Evolutionary conservation across 345 rosid genomes (phyloP), one percentile per base, ranked within the genome.

Genomic region (Mangifera indica): DNA sequence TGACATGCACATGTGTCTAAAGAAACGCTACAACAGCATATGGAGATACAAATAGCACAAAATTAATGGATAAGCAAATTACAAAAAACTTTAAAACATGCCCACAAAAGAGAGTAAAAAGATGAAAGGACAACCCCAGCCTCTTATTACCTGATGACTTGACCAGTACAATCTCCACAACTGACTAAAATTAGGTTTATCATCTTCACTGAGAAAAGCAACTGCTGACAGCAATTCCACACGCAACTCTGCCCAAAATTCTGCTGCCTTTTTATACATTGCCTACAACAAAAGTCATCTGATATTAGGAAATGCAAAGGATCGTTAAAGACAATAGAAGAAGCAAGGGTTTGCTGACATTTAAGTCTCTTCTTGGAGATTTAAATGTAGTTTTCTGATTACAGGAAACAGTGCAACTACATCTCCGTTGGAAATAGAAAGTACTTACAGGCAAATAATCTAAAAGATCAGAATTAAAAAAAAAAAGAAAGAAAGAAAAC

Each of bases 141-240:
- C n/a, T 73, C 66, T 60, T 21, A 57, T 61, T 80, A 91, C 98
- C 97, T 95, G 99, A 82, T 95, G 99, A 81, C 98, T 87, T 66
- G 99, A 90, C 99, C 99, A 95, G 81, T 95, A 95, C 69, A 92
- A 76, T 88, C 99, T 87, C 99, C 99, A 95, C 69, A 95, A 72
- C 77, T 95, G 99, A 84, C 97, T 90, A 71, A 88, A 71, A 78
- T 79, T 90, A n/a, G 97, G 90, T 78, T 88, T 95, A 65, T 92
- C 99, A 76, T 78, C 99, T 76, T 78, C 78, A 69, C 83, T 77
- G 56, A 87, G 97, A 79, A 90, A 82, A 82, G 97, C 89, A 82
- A 89, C 86, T 20, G 92, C 95, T 71, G 99, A 82, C 56, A 95
- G 86, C 87, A 95, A 82, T 77, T 95, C 99, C 70, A 92, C 89